phyloP scores from a whole-genome alignment of 2,329 filamentous ascomycete genomes.

The Triangularia setosa region DNA sequence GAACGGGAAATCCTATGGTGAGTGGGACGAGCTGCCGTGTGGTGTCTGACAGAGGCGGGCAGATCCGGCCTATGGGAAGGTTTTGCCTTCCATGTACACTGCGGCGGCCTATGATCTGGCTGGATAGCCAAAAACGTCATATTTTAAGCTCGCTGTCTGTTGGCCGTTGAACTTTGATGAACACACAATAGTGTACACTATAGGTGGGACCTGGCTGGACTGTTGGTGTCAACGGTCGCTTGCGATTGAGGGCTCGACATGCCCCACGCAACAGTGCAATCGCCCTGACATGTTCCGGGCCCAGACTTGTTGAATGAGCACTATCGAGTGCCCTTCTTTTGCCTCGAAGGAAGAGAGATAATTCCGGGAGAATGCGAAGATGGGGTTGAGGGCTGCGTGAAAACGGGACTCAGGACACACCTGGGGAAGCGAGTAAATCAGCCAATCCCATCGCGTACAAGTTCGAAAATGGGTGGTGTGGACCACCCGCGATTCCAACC shows the following conservation, averaged over 20 bases:
- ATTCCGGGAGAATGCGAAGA: not conserved
- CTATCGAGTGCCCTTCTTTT: not conserved
- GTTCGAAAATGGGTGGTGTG: not conserved
- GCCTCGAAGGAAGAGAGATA: not conserved
- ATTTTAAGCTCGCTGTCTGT: not conserved
- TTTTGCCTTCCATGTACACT: not conserved
- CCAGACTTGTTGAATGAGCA: not conserved
- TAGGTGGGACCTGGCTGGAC: not conserved
- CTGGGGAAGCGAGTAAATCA: conserved; percentile 7
- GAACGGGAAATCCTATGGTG: not conserved
- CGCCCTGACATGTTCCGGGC: not conserved
- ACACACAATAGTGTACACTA: not conserved
- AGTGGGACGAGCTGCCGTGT: not conserved
- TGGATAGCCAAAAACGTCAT: not conserved
- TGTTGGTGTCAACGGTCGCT: not conserved
- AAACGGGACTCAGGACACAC: not conserved
- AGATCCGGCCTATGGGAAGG: not conserved
- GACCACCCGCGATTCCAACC: conserved; percentile 13
- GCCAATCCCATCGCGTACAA: conserved; percentile 5
- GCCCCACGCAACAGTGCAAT: not conserved
- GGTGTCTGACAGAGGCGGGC: not conserved
- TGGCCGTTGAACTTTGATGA: not conserved
- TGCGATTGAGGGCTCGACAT: not conserved
- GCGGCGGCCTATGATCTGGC: not conserved
- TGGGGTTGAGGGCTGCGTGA: not conserved